Percentiles rank a stretch among this genome's conserved stretches.
These are phyloP conservation scores for Talaromyces sp. DNA, from an alignment of 2,329 filamentous ascomycete species.

Conservation along the genomic window DNA sequence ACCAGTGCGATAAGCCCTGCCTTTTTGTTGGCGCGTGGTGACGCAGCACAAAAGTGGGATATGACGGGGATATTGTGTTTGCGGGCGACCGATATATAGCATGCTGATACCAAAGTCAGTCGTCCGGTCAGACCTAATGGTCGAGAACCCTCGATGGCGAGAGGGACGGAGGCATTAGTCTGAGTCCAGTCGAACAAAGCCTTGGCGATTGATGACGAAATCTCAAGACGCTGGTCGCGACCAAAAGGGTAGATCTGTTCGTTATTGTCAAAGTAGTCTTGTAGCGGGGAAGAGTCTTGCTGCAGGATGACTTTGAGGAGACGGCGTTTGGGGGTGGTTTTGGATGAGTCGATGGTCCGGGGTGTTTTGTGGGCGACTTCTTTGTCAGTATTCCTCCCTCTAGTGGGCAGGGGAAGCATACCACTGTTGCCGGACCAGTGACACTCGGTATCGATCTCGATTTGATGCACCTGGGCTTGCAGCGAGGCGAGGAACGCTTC, in stretches of 20 bases:
- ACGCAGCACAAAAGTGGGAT: constrained; percentile 36
- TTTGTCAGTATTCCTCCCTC: background rate
- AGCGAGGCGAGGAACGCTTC: constrained; percentile 26
- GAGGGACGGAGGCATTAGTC: constrained; percentile 31
- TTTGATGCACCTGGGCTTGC: constrained; percentile 23
- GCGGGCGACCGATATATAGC: constrained; percentile 32
- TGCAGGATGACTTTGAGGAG: constrained; percentile 11
- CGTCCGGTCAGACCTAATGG: constrained; percentile 27
- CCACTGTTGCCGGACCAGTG: background rate
- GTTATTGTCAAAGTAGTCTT: constrained; percentile 35
- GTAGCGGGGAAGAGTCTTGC: constrained; percentile 33
- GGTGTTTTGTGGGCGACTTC: background rate
- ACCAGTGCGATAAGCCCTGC: constrained; percentile 35
- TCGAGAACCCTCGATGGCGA: constrained; percentile 32
- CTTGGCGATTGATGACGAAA: constrained; percentile 23
- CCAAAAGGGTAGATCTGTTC: constrained; percentile 34
- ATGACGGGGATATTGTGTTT: constrained; percentile 32
- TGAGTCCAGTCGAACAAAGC: constrained; percentile 36
- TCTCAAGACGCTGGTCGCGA: constrained; percentile 29
- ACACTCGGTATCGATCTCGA: background rate
- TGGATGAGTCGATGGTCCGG: background rate
- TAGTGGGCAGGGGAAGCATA: background rate
- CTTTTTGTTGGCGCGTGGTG: constrained; percentile 22
- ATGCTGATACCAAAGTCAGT: constrained; percentile 33
- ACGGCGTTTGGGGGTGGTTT: constrained; percentile 13